Conservation (phyloP, 2,329 filamentous ascomycete genomes). For the Aureobasidium sp. region DNA sequence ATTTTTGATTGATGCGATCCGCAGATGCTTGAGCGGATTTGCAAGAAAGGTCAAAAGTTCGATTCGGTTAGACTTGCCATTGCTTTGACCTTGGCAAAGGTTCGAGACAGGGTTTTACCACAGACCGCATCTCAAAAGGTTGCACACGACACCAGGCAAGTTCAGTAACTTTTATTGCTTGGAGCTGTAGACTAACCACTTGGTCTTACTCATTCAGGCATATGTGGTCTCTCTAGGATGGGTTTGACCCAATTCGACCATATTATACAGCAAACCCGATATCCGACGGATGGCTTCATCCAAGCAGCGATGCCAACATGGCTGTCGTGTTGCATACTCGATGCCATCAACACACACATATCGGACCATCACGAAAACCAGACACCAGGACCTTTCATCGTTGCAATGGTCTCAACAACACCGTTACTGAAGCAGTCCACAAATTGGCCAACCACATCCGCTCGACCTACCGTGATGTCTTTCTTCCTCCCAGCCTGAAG, state of each 20-base stretch:
- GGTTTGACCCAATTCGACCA: neutral
- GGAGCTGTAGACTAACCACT: neutral
- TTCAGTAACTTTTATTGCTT: constrained; percentile 52
- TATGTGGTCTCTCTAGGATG: neutral
- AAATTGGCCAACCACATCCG: constrained; percentile 64
- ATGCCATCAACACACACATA: constrained; percentile 56
- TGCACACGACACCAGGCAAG: neutral
- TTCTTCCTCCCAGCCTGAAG: constrained; percentile 74
- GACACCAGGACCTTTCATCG: too few relatives aligned
- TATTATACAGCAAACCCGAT: neutral
- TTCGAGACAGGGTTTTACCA: neutral
- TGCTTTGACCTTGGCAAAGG: neutral
- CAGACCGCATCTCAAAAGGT: neutral
- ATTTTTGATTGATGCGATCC: neutral
- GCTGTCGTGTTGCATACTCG: constrained; percentile 25
- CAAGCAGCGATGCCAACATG: neutral
- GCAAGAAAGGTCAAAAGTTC: neutral
- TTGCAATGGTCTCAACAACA: too few relatives aligned
- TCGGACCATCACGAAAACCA: too few relatives aligned
- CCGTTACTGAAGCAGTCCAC: constrained; percentile 49
- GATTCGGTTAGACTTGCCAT: neutral
- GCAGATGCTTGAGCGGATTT: neutral
- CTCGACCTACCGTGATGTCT: constrained; percentile 67
- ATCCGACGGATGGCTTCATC: neutral
- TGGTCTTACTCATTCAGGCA: neutral